Evolutionary conservation across 306 rosid species (phyloP), one percentile per base, ranked within the genome.

Genomic region (Arachis hypogaea): DNA sequence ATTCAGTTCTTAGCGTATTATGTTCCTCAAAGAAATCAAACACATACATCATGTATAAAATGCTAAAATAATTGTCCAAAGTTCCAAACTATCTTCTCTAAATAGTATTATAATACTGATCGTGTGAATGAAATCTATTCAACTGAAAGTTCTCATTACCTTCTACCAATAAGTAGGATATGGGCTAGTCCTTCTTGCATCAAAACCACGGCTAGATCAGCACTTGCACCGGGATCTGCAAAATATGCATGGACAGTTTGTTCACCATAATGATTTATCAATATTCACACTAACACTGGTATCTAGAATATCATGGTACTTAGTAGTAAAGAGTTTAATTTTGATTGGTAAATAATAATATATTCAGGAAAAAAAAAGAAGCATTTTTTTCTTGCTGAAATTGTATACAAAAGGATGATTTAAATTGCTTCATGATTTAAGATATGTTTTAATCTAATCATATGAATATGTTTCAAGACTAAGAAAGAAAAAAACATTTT

Each of bases 141-240:
- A 69, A 43, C 22, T 14, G 52, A 44, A 76, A 50, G 54, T 65
- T 69, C 45, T 11, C 54, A 46, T 51, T 81, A 94, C 99, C 97
- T 94, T 86, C 83, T 92, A 71, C 99, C 99, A 58, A 94, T 60
- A 68, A 94, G 97, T 62, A 89, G 87, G 74, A 94, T 81, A 84
- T 94, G 97, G 3, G 99, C 96, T 72, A 94, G 78, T 79, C 99
- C 99, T 88, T 94, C 97, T 90, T 94, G 99, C 99, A 94, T 94
- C 84, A 94, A 85, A 69, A 94, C 87, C 73, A 94, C 99, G 64
- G 96, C 97, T 70, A 94, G 82, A 83, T 94, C 99, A 76, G 99
- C 97, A 84, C 99, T 92, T 66, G 96, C 97, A 77, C 81, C 82
- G 51, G 97, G 96, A 88, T 94, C 97, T 94, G 89, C 78, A 69